phyloP scores from a whole-genome alignment of 768 basidiomycete genomes.

The Pholiota microspora region DNA sequence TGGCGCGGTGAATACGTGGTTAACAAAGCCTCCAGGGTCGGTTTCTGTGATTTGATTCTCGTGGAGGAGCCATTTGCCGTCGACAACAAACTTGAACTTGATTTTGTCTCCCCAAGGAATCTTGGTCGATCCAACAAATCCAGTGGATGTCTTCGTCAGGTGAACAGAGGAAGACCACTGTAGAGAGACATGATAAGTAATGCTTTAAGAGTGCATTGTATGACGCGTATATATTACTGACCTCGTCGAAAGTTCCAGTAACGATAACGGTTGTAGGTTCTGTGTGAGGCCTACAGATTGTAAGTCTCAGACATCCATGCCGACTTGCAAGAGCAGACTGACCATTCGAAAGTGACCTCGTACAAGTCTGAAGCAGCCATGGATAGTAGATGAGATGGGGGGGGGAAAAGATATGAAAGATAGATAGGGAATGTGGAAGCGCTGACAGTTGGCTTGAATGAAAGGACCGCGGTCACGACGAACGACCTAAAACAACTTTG shows the following conservation, averaged over 20 bases:
- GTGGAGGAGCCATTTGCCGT: slow-evolving; percentile 60
- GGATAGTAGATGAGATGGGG: slow-evolving; percentile 1
- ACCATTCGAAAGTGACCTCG: slow-evolving; percentile 56
- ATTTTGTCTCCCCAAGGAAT: slow-evolving; percentile 66
- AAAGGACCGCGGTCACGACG: slow-evolving; percentile 9
- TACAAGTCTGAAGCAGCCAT: slow-evolving; percentile 38
- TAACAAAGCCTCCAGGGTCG: slow-evolving; percentile 63
- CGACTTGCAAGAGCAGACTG: slow-evolving; percentile 8
- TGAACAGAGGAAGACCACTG: slow-evolving; percentile 63
- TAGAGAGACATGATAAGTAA: slow-evolving; percentile 11
- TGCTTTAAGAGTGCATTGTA: slow-evolving; percentile 2
- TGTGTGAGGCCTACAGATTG: slow-evolving; percentile 51
- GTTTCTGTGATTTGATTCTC: slow-evolving; percentile 56
- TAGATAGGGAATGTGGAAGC: slow-evolving; percentile 4
- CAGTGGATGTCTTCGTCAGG: slow-evolving; percentile 49
- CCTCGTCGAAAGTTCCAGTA: slow-evolving; percentile 79
- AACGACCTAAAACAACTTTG: slow-evolving; percentile 7
- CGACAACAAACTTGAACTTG: slow-evolving; percentile 79
- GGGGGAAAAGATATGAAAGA: slow-evolving; percentile 8
- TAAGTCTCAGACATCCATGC: not conserved
- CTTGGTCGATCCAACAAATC: slow-evolving; percentile 52
- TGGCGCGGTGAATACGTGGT: slow-evolving; percentile 64
- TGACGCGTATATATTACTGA: slow-evolving; percentile 30
- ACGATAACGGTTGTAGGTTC: slow-evolving; percentile 59
- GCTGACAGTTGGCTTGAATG: slow-evolving; percentile 8